Percentiles rank a stretch among this genome's conserved stretches.
These are phyloP conservation scores for Orbilia brochopaga DNA, from an alignment of 2,329 filamentous ascomycete species.

Conservation along the genomic window DNA sequence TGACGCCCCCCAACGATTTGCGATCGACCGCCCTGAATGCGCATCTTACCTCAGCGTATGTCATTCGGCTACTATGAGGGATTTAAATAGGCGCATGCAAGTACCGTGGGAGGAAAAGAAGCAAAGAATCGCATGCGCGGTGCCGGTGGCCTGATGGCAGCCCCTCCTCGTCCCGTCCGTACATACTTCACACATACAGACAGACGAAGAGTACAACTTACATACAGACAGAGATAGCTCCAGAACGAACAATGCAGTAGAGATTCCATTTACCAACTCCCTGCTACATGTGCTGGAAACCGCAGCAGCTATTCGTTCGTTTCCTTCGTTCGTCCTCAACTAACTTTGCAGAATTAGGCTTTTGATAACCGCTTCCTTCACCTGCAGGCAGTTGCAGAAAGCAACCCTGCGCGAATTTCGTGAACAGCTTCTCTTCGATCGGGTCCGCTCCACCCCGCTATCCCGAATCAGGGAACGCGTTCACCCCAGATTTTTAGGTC, in stretches of 20 bases:
- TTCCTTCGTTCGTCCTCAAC: too few species aligned
- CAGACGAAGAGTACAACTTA: too few species aligned
- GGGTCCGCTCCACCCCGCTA: background rate
- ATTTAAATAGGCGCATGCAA: constrained; percentile 19
- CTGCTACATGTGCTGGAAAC: too few species aligned
- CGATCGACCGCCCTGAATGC: constrained; percentile 1
- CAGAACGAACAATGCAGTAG: too few species aligned
- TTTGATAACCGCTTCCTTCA: too few species aligned
- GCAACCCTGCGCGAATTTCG: constrained; percentile 6
- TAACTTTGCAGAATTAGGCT: too few species aligned
- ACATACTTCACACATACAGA: background rate
- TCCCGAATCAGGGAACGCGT: constrained; percentile 3
- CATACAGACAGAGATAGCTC: too few species aligned
- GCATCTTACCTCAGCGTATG: constrained; percentile 37
- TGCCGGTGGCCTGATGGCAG: constrained; percentile 4
- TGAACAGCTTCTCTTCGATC: background rate
- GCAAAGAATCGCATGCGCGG: background rate
- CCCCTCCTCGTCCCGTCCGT: background rate
- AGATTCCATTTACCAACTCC: too few species aligned
- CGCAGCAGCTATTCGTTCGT: too few species aligned
- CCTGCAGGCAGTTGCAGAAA: background rate
- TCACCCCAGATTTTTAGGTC: constrained; percentile 5
- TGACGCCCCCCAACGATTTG: constrained; percentile 4
- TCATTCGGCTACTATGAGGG: constrained; percentile 24
- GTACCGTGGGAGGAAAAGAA: background rate